Percentiles rank a stretch among this genome's conserved stretches.
Evolutionary conservation across 345 rosid species (phyloP).

Genomic region (Eutrema japonicum): DNA sequence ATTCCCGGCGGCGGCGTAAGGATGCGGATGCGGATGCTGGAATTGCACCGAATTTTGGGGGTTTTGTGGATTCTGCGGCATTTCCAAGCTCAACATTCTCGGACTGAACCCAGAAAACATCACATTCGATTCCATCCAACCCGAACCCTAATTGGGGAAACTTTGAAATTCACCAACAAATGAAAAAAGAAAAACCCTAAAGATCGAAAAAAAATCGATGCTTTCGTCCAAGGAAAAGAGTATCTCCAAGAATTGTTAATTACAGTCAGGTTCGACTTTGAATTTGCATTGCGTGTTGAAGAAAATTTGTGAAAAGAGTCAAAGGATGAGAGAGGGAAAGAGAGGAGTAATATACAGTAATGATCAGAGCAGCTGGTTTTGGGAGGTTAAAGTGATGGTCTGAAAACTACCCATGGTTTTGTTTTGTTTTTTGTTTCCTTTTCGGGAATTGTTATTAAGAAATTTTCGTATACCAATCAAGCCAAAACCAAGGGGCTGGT

Average conservation of each 20-base stretch:
- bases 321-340: constrained; percentile 23
- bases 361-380: constrained; percentile 60
- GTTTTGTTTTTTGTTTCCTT: not conserved
- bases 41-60: constrained; percentile 39
- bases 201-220: not conserved
- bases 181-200: not conserved
- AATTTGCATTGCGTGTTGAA: not conserved
- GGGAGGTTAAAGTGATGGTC: constrained; percentile 22
- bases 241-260: not conserved
- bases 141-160: not conserved
- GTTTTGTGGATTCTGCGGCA: constrained; percentile 64
- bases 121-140: constrained; percentile 69
- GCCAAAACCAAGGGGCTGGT: constrained; percentile 41
- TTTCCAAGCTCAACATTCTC: constrained; percentile 75
- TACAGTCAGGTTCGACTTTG: not conserved
- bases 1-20: constrained; percentile 48
- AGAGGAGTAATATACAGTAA: constrained; percentile 34
- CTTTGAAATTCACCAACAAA: not conserved
- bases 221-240: not conserved
- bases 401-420: constrained; percentile 70
- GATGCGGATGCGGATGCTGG: constrained; percentile 68
- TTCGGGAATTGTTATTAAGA: constrained; percentile 16
- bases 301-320: constrained; percentile 7
- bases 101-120: constrained; percentile 73
- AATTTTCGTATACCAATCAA: not conserved